Conservation (phyloP, 257 asterid genomes). For the Solanum ossicruentum region DNA sequence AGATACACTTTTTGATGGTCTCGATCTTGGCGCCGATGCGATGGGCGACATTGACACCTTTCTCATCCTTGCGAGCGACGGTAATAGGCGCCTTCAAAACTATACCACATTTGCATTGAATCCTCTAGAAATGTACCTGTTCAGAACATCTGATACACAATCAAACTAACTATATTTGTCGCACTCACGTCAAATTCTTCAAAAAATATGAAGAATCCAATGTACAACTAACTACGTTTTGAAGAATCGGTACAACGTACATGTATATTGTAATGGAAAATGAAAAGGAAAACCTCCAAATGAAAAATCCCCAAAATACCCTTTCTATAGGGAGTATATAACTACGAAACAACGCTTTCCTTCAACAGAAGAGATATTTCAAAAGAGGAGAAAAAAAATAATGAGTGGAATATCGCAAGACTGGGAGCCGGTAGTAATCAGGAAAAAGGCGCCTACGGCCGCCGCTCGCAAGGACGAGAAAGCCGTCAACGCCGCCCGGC, state of each 20-base stretch:
- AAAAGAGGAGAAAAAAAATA: not conserved
- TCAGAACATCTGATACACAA: too few relatives aligned
- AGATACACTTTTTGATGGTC: conserved; percentile 54
- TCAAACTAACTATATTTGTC: too few relatives aligned
- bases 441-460: conserved; percentile 83
- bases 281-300: not conserved
- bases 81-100: conserved; percentile 55
- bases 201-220: too few relatives aligned
- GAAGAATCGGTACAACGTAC: too few relatives aligned
- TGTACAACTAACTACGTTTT: too few relatives aligned
- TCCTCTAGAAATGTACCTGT: too few relatives aligned
- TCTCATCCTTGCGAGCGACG: conserved; percentile 90
- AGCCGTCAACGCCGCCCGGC: conserved; percentile 98
- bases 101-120: too few relatives aligned
- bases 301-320: not conserved
- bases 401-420: conserved; percentile 57
- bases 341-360: not conserved
- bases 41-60: conserved; percentile 94
- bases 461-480: conserved; percentile 95
- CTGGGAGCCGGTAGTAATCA: conserved; percentile 86
- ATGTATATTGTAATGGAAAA: too few relatives aligned
- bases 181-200: too few relatives aligned
- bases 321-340: not conserved
- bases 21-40: conserved; percentile 89
- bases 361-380: not conserved